Evolutionary conservation across 1,284 basidiomycete species (phyloP), one percentile per base, ranked within the genome.

Genomic region (Malassezia yamatoensis): DNA sequence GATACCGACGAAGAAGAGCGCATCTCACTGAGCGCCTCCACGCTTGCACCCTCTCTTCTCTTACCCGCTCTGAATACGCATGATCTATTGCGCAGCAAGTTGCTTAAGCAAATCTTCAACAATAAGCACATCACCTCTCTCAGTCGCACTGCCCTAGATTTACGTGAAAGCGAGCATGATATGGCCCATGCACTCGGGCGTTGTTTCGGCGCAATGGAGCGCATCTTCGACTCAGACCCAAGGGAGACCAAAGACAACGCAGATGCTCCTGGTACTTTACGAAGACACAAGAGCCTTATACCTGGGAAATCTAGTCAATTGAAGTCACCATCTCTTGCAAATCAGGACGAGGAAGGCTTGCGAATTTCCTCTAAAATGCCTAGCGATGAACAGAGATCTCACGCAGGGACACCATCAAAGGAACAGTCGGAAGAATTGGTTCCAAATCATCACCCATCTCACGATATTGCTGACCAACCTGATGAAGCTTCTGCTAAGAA

Each of bases 121-220:
- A 73, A 74, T 45, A 68, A 70, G 21, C 72, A 74, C 60, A 66
- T 74, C 37, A 63, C 61, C 3, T 68, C 71, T 1, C 55, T 74
- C 3, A 64, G 64, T 53, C 68, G 70, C 55, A 73, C 72, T 21
- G 71, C 72, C 6, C 57, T 73, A n/a, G 71, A 74, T 40, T 53
- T 74, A 37, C 57, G 65, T 35, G 72, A 73, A 47, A 72, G 69
- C 49, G 72, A 74, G 47, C 61, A 64, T 18, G 60, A 62, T 5
- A 62, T 74, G n/a, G 60, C 63, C 2, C 60, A 67, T 13, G 67
- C 69, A 0, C 56, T 74, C 3, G 70, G 70, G 7, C 60, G 69
- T 24, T 70, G 64, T 55, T 73, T 71, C 55, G 64, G 63, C 9
- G 65, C 65, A 11, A 70, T 73, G 61, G 71, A 70, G 34, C 58